Percentiles rank a stretch among this genome's conserved stretches.
Conservation (phyloP, 202 grass and related monocot genomes). For the Setaria viridis region DNA sequence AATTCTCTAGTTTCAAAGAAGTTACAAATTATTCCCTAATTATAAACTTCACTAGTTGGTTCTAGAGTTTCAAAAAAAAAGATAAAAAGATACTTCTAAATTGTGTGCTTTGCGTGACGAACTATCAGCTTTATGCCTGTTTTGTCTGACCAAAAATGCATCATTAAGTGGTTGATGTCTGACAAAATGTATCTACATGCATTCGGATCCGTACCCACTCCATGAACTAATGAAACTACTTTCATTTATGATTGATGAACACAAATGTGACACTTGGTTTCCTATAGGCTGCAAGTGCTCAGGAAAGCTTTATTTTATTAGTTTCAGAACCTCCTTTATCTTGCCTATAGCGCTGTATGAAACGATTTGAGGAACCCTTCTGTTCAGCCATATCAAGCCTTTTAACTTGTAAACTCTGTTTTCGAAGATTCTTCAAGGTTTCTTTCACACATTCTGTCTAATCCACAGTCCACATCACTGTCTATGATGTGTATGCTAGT, state of each 20-base stretch:
- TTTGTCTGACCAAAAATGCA: not conserved
- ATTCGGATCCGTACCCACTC: not conserved
- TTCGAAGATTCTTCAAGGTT: not conserved
- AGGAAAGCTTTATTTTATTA: not conserved
- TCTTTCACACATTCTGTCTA: not conserved
- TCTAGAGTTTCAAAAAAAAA: not conserved
- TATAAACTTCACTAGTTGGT: not conserved
- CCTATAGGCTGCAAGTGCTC: not conserved
- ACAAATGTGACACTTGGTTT: not conserved
- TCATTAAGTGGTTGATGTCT: not conserved
- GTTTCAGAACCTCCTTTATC: not conserved
- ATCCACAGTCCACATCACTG: not conserved
- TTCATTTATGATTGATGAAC: not conserved
- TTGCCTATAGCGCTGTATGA: not conserved
- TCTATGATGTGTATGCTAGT: not conserved
- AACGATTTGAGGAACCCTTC: not conserved
- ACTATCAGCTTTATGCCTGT: not conserved
- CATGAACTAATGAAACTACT: not conserved
- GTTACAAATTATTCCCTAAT: not conserved
- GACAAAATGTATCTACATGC: not conserved
- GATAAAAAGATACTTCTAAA: not conserved
- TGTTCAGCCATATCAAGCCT: not conserved
- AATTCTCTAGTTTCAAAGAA: not conserved
- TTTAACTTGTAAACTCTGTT: not conserved
- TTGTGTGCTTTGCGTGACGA: not conserved